Evolutionary conservation across 177 flowering plant species (phyloP), one percentile per base, ranked within the genome.

Genomic region (Tripterygium wilfordii): DNA sequence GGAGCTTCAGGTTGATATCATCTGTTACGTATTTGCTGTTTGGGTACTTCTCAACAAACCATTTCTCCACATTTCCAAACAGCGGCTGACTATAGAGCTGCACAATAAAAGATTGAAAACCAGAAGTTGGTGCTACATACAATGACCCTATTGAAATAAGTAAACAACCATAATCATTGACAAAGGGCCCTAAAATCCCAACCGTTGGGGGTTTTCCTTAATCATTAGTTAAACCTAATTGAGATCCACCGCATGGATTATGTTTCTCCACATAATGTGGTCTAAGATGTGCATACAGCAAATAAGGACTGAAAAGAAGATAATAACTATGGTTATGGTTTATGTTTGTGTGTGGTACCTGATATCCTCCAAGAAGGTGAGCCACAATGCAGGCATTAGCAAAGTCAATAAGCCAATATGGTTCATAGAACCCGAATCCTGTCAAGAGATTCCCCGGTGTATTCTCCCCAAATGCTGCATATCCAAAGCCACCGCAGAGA

Each of bases 341-440:
- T 4, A 35, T 6, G 4, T 24, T 6, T 3, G 7, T 35, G 14
- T 7, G 38, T 3, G 22, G 18, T 16, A 88, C 96, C 88, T 86
- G 97, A 65, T 89, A 89, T 17, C 85, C 92, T 44, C 97, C 92
- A 13, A 83, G 59, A 1, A 89, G 68, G 62, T 89, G 97, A 42
- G 82, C 48, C 36, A 80, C 64, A 8, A 89, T 65, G 67, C 95
- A 89, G 46, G 74, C 82, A 54, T 85, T 82, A n/a, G 94, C 86
- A 38, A 85, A 75, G 56, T 85, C 88, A 15, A 79, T 48, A 22
- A 82, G 82, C 86, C 88, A 85, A 44, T 47, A 76, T 1, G 86
- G 86, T 43, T 82, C 84, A 10, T 64, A 79, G 48, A 82, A 82
- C 36, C 88, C 88, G 12, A 79, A 76, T 8, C 86, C 94, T 10